Evolutionary conservation across 1,284 basidiomycete species (phyloP).

Genomic region (Pseudozyma pruni): DNA sequence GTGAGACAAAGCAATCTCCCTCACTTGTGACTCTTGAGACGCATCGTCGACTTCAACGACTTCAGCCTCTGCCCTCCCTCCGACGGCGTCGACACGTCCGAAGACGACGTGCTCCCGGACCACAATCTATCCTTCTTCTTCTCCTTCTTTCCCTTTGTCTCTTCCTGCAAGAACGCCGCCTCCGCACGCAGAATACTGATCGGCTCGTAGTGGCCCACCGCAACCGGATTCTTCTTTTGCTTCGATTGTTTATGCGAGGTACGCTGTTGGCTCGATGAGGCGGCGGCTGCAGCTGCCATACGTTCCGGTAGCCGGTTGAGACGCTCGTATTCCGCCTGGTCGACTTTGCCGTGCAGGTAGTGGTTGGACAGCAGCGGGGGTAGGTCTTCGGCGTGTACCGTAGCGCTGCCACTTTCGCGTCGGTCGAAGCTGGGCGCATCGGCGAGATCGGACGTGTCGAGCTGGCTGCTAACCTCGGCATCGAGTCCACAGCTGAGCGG

Average conservation of each 20-base stretch:
- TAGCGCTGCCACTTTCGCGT: neutral
- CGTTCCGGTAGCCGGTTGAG: conserved; percentile 37
- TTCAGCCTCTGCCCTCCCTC: conserved; percentile 26
- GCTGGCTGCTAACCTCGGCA: too few relatives aligned
- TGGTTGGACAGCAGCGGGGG: conserved; percentile 43
- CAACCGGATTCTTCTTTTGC: conserved; percentile 24
- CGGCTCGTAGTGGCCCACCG: conserved; percentile 23
- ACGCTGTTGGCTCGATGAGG: neutral
- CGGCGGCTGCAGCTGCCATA: conserved; percentile 9
- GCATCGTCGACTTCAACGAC: conserved; percentile 34
- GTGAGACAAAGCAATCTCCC: too few relatives aligned
- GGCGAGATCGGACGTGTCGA: conserved; percentile 16
- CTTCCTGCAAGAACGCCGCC: conserved; percentile 35
- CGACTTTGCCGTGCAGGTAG: conserved; percentile 36
- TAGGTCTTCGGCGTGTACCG: conserved; percentile 32
- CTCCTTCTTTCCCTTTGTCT: conserved; percentile 18
- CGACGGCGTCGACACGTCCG: conserved; percentile 21
- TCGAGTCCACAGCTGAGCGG: conserved; percentile 31
- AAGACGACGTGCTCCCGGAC: conserved; percentile 14
- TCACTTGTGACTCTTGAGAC: conserved; percentile 28
- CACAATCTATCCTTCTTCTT: conserved; percentile 24
- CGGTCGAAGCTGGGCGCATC: too few relatives aligned
- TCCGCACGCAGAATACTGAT: conserved; percentile 47
- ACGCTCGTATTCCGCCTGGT: conserved; percentile 25
- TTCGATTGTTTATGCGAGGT: conserved; percentile 28